Evolutionary conservation across 1,139 yeast species (phyloP), one percentile per base, ranked within the genome.

Genomic region (Yamadazyma siamensis): DNA sequence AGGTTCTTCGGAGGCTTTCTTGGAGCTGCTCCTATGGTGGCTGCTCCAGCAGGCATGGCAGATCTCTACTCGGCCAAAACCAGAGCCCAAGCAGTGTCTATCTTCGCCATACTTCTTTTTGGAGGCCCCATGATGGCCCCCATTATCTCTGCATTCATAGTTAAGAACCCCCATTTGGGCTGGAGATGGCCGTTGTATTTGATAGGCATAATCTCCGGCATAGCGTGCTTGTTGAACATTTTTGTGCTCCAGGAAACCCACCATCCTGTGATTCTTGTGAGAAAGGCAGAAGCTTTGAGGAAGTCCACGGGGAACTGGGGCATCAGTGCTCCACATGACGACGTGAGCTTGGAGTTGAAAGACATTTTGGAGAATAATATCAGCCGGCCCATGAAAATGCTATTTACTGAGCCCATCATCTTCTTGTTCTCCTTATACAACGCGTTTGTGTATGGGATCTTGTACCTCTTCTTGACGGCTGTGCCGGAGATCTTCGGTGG

Each of bases 291-390:
- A 43, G 54, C 50, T 25, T 68, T 82, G 47, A 75, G 86, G 51
- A 65, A 75, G 49, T 50, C 71, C 49, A 65, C 72, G 3, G 68
- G 69, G 1, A 77, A 74, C 52, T 84, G 95, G 95, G 87, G 87
- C 23, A 81, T 86, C 33, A 78, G 76, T 49, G 94, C 95, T 15
- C 80, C 94, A 4, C 91, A 82, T 49, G 95, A 86, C 52, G 83
- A 79, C 44, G 71, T 79, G 34, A 69, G 71, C 32, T 61, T 85
- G 29, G 66, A 78, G 20, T 35, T 85, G 26, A 68, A 67, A 47
- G 89, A 81, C 46, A 77, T 87, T 40, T 73, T 68, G 17, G 77
- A 80, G 44, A 82, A 80, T 49, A 84, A 81, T 46, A 54, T 86
- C 26, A 50, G 80, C 4, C 73, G 94, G 59, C 95, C 95, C 4